Conservation (phyloP, 345 rosid species). For the Lumnitzera littorea region DNA sequence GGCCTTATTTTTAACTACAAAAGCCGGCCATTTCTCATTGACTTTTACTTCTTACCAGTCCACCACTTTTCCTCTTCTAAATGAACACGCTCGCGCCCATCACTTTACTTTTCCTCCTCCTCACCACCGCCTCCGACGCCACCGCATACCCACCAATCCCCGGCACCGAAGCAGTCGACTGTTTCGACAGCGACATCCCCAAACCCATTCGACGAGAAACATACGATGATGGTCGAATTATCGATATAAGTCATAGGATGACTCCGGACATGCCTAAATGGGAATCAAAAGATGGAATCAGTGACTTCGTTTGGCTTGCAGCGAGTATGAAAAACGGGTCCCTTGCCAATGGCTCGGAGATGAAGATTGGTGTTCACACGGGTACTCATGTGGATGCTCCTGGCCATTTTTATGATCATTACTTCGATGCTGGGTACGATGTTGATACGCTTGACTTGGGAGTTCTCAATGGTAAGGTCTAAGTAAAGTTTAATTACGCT, state of each 20-base stretch:
- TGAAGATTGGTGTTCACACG: slow-evolving; percentile 32
- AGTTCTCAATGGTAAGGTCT: background rate
- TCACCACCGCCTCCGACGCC: background rate
- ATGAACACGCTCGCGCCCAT: background rate
- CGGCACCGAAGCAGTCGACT: background rate
- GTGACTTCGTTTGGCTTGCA: slow-evolving; percentile 29
- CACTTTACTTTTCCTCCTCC: background rate
- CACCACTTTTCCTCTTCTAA: background rate
- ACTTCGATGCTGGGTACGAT: slow-evolving; percentile 44
- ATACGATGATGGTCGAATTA: slow-evolving; percentile 28
- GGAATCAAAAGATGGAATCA: slow-evolving; percentile 26
- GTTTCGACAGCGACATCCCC: background rate
- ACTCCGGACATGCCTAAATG: slow-evolving; percentile 25
- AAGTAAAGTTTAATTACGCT: no score
- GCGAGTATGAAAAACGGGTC: slow-evolving; percentile 44
- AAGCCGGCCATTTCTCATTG: no score
- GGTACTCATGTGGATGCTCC: slow-evolving; percentile 60
- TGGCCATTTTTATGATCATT: slow-evolving; percentile 33
- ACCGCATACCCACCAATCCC: slow-evolving; percentile 5
- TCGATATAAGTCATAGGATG: slow-evolving; percentile 36
- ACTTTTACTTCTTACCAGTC: no score
- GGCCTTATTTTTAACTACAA: no score
- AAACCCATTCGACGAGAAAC: slow-evolving; percentile 20
- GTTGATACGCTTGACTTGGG: slow-evolving; percentile 37
- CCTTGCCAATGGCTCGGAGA: slow-evolving; percentile 16